These are phyloP conservation scores for Detonula confervacea DNA, from an alignment of 352 stramenopile species.

Conservation along the genomic window DNA sequence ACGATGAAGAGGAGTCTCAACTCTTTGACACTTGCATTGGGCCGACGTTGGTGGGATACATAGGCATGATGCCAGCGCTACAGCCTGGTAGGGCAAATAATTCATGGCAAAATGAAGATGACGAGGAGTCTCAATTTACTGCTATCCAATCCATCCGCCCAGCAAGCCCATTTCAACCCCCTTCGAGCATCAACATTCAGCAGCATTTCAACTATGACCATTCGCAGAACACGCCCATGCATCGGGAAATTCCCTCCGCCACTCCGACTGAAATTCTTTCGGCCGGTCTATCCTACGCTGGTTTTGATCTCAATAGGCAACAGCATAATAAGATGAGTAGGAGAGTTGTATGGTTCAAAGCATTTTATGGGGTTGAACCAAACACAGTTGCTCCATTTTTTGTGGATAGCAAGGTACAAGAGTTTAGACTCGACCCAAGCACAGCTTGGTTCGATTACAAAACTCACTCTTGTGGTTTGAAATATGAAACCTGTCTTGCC, in stretches of 20 bases:
- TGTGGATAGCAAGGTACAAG: neutral
- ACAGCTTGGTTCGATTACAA: conserved; percentile 27
- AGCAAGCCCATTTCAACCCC: neutral
- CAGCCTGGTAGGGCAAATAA: neutral
- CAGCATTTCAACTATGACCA: neutral
- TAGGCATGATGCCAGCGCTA: too few relatives aligned
- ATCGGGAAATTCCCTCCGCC: neutral
- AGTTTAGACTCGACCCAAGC: conserved; percentile 23
- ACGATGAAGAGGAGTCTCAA: too few relatives aligned
- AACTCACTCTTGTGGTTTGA: conserved; percentile 19
- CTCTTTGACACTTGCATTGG: too few relatives aligned
- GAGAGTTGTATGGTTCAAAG: conserved; percentile 23
- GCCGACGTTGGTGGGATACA: too few relatives aligned
- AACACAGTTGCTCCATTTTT: conserved; percentile 12
- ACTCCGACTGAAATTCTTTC: conserved; percentile 3
- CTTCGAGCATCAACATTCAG: neutral
- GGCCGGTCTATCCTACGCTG: conserved; percentile 18
- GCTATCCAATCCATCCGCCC: neutral
- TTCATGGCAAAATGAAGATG: neutral
- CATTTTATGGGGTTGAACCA: conserved; percentile 16
- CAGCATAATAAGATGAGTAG: neutral
- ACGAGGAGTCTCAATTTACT: neutral
- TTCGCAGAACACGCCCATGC: neutral
- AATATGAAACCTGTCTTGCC: conserved; percentile 23
- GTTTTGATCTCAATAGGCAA: conserved; percentile 17